phyloP scores from a whole-genome alignment of 495 filamentous ascomycete species.

The Daldinia loculata region DNA sequence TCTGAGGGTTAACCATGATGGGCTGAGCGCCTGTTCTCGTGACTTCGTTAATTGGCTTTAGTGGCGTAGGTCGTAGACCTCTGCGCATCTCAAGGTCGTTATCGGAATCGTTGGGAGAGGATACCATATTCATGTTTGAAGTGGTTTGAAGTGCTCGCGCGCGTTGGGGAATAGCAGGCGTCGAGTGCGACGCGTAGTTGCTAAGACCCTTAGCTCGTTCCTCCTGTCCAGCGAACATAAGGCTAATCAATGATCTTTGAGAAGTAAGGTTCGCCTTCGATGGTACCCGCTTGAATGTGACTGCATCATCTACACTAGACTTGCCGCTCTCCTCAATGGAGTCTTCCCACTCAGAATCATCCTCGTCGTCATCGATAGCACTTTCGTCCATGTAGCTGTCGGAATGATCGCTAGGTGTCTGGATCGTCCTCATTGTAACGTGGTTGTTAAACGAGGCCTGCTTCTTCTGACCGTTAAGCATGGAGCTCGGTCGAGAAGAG shows the following conservation, averaged over 20 bases:
- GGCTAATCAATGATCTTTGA: slow-evolving; percentile 86
- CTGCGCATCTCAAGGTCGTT: slow-evolving; percentile 73
- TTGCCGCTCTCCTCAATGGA: slow-evolving; percentile 86
- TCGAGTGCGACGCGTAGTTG: slow-evolving; percentile 77
- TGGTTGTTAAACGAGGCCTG: slow-evolving; percentile 86
- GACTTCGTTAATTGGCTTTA: slow-evolving; percentile 70
- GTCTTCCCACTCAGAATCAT: slow-evolving; percentile 90
- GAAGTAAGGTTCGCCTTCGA: slow-evolving; percentile 87
- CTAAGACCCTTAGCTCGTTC: slow-evolving; percentile 71
- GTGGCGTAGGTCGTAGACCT: slow-evolving; percentile 50
- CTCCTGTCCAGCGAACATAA: slow-evolving; percentile 81
- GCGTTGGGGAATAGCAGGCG: slow-evolving; percentile 77
- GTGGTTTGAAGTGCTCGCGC: slow-evolving; percentile 76
- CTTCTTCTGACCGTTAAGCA: slow-evolving; percentile 68
- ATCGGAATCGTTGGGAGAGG: slow-evolving; percentile 75
- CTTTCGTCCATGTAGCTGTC: slow-evolving; percentile 79
- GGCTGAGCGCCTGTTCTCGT: slow-evolving; percentile 77
- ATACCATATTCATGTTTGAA: slow-evolving; percentile 74
- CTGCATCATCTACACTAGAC: slow-evolving; percentile 79
- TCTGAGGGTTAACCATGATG: slow-evolving; percentile 79
- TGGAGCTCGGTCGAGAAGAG: slow-evolving; percentile 54
- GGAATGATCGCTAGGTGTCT: slow-evolving; percentile 71
- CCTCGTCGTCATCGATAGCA: slow-evolving; percentile 88
- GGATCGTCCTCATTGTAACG: slow-evolving; percentile 70
- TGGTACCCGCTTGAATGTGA: slow-evolving; percentile 88